Evolutionary conservation across 148 eudicot genomes (phyloP), one percentile per base, ranked within the genome.

Genomic region (Persicaria tinctoria): DNA sequence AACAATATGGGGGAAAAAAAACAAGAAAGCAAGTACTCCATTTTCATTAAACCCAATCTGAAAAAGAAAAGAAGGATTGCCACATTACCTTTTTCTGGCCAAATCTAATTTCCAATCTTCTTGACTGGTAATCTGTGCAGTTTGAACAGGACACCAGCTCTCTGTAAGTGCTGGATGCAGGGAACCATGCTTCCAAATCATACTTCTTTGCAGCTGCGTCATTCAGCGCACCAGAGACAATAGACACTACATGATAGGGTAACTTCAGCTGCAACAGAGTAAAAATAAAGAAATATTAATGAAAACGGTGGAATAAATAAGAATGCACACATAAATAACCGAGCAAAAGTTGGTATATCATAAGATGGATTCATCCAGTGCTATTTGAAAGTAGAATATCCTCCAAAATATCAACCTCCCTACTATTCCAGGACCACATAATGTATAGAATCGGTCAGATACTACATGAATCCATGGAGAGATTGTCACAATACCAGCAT

Each of bases 191-290:
- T 79, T 93, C 98, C 85, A 93, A 81, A 81, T 93, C 98, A 75
- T 84, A 88, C 83, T 93, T 93, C 83, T 93, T 93, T 5, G 98
- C 98, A 54, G 98, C 97, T 48, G 97, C 98, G 70, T 91, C 94
- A 70, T 93, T 91, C 76, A 93, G 74, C 51, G 97, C 97, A 72
- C 98, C 98, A 72, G 94, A 88, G 68, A 93, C 97, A 69, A 93
- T 93, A 5, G 94, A 56, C 56, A 91, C 98, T 44, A 93, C 78
- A 74, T 81, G 98, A 78, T 91, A 91, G 3, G 98, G 98, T 73
- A 93, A 68, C 10, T 90, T 87, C 75, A 93, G 85, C 98, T 93
- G 92, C 82, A 79, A 83, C 38, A 59, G 18, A 75, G 14, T 53
- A 38, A 60, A 78, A 56, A 44, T 38, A 11, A 16, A 32, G 41